These are phyloP conservation scores for Leishmania turanica DNA, from an alignment of 208 protist genomes.

Conservation along the genomic window DNA sequence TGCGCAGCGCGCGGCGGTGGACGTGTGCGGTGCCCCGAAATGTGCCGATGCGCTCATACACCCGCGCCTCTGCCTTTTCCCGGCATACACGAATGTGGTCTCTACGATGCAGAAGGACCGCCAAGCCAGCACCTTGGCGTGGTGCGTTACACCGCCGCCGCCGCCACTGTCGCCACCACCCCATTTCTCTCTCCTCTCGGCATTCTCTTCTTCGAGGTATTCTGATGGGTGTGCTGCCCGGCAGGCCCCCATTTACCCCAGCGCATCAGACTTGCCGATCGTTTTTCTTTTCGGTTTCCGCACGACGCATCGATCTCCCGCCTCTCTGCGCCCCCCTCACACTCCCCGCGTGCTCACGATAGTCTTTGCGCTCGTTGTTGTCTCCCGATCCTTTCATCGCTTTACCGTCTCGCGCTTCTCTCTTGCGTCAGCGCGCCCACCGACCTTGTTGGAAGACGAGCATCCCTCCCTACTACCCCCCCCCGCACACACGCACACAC, in stretches of 20 bases:
- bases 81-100: neutral
- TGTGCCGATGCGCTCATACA: neutral
- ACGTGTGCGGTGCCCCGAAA: neutral
- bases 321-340: neutral
- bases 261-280: neutral
- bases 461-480: neutral
- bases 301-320: neutral
- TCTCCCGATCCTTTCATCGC: neutral
- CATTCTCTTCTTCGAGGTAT: neutral
- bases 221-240: neutral
- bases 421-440: neutral
- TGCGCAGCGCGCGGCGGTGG: neutral
- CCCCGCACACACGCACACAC: neutral
- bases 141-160: neutral
- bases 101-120: neutral
- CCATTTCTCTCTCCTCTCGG: neutral
- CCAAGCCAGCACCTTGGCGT: neutral
- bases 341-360: neutral
- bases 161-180: neutral
- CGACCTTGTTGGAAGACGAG: neutral
- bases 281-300: too few relatives aligned
- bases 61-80: neutral
- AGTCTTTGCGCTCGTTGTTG: neutral
- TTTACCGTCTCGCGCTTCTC: neutral
- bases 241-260: neutral